Evolutionary conservation across 2,329 filamentous ascomycete genomes (phyloP).

Genomic region (Dactylellina sp.): DNA sequence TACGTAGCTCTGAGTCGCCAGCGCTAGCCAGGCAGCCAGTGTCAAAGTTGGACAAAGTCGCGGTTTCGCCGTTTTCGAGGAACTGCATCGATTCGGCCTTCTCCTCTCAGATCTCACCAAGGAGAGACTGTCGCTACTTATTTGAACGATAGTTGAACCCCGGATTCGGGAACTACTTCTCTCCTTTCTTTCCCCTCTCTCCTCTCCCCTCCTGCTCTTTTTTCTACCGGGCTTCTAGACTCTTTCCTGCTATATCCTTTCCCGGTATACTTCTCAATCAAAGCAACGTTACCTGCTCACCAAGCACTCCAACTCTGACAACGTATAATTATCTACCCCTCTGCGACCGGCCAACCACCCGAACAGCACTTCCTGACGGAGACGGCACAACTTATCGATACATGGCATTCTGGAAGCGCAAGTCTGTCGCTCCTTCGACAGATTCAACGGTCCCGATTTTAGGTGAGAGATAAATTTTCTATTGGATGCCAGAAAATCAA

Average conservation of each 20-base stretch:
- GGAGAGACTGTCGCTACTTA: not conserved
- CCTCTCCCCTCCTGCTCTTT: not conserved
- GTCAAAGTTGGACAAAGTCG: not conserved
- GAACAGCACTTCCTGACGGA: not conserved
- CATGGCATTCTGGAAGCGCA: conserved; percentile 56
- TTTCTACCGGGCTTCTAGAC: conserved; percentile 3
- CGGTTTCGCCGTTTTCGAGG: conserved; percentile 11
- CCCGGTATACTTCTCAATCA: conserved; percentile 22
- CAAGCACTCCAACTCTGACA: not conserved
- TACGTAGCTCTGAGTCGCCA: conserved; percentile 5
- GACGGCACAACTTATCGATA: not conserved
- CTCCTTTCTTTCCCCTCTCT: not conserved
- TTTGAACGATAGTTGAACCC: conserved; percentile 18
- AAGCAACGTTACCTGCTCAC: not conserved
- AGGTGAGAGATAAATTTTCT: conserved; percentile 29
- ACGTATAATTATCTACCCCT: not conserved
- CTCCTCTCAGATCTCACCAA: not conserved
- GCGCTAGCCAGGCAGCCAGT: not conserved
- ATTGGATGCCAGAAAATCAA: not conserved
- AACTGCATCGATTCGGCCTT: not conserved
- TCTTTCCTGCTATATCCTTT: not conserved
- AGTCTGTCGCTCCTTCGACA: conserved; percentile 54
- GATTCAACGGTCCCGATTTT: conserved; percentile 54
- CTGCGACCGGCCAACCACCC: conserved; percentile 12
- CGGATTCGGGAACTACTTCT: conserved; percentile 19